These are phyloP conservation scores for Paraurostyla sp. DNA, from an alignment of 73 alveolate genomes.

Conservation along the genomic window DNA sequence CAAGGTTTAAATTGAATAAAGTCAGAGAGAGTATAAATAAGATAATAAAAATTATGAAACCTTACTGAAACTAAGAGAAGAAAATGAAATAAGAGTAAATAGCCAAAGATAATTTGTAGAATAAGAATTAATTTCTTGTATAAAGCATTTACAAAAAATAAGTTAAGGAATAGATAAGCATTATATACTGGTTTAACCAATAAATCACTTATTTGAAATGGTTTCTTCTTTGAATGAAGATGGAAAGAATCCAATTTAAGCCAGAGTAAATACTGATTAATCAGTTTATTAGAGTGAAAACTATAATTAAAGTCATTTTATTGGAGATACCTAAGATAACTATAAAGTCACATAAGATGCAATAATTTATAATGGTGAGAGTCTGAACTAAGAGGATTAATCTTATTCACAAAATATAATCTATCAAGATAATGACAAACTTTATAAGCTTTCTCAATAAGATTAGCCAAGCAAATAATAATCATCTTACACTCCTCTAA, in stretches of 20 bases:
- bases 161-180: not conserved
- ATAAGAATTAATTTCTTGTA: not conserved
- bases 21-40: not conserved
- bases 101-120: not conserved
- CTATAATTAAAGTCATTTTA: not conserved
- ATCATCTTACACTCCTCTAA: too few species aligned
- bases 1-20: not conserved
- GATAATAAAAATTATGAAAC: conserved; percentile 22
- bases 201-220: conserved; percentile 6
- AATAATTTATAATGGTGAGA: conserved; percentile 3
- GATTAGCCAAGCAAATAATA: too few species aligned
- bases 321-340: not conserved
- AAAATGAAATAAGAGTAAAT: not conserved
- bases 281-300: not conserved
- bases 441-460: too few species aligned
- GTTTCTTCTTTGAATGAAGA: not conserved
- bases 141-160: not conserved
- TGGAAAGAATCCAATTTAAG: not conserved
- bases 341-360: not conserved
- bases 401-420: too few species aligned
- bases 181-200: not conserved
- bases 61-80: not conserved
- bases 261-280: not conserved
- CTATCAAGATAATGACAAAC: too few species aligned
- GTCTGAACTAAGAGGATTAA: not conserved